These are phyloP conservation scores for Blastobotrys apis DNA, from an alignment of 1,139 yeast species.

Conservation along the genomic window DNA sequence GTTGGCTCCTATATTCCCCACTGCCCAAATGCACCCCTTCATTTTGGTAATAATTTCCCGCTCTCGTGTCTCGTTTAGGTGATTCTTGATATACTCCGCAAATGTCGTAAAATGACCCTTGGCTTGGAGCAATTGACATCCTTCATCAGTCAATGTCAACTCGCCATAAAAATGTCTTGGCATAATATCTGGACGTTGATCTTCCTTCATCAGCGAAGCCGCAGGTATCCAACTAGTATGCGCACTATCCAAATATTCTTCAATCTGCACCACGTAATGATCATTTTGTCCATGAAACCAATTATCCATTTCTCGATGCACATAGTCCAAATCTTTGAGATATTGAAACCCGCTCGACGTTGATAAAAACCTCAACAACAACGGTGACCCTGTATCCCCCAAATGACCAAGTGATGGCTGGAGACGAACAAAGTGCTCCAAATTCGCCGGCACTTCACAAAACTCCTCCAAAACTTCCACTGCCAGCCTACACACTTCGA, in stretches of 20 bases:
- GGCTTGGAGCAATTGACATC: conserved; percentile 49
- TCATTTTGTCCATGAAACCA: conserved; percentile 58
- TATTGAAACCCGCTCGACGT: conserved; percentile 54
- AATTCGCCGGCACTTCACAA: conserved; percentile 41
- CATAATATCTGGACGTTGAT: conserved; percentile 11
- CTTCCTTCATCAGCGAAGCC: conserved; percentile 1
- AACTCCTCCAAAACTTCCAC: conserved; percentile 49
- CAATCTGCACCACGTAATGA: conserved; percentile 51
- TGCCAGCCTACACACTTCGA: conserved; percentile 55
- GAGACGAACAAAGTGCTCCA: conserved; percentile 43
- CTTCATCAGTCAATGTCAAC: conserved; percentile 76
- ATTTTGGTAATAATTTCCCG: conserved; percentile 40
- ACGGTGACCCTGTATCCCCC: conserved; percentile 44
- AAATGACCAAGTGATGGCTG: conserved; percentile 46
- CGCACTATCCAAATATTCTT: conserved; percentile 38
- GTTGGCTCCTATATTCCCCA: conserved; percentile 74
- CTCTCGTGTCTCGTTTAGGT: conserved; percentile 28
- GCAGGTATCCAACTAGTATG: conserved; percentile 21
- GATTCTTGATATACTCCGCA: conserved; percentile 40
- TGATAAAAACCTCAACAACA: conserved; percentile 52
- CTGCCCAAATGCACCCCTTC: conserved; percentile 81
- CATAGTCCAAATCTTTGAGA: conserved; percentile 47
- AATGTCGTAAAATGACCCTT: conserved; percentile 48
- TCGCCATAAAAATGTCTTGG: conserved; percentile 79
- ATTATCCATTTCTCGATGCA: conserved; percentile 52